Conservation (phyloP, 768 basidiomycete genomes). For the Leccinum aurantiacum region DNA sequence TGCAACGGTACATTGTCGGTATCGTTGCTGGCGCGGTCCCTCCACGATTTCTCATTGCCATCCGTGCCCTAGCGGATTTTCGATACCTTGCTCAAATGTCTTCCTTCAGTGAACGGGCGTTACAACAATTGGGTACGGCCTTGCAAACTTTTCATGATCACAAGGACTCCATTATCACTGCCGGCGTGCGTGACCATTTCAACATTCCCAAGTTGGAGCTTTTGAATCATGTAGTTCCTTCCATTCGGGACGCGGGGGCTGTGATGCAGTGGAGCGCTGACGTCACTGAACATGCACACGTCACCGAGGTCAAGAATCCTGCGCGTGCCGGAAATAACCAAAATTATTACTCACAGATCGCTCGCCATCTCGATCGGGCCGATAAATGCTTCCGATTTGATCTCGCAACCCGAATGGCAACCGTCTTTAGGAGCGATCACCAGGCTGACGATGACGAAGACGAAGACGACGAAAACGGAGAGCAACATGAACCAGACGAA, state of each 20-base stretch:
- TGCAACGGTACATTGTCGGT: neutral
- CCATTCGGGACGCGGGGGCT: neutral
- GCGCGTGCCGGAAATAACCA: neutral
- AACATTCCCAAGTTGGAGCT: neutral
- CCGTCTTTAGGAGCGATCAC: no score
- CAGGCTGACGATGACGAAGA: no score
- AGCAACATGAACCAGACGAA: no score
- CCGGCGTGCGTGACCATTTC: neutral
- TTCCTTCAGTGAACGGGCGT: neutral
- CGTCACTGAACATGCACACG: neutral
- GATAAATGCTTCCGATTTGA: no score
- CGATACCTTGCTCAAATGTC: neutral
- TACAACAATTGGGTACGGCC: neutral
- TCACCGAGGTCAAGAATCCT: neutral
- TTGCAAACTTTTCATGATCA: neutral
- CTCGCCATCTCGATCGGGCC: no score
- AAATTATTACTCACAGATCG: neutral
- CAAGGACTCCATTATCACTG: neutral
- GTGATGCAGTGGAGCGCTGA: neutral
- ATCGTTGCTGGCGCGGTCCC: neutral
- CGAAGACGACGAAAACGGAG: no score
- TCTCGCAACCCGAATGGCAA: neutral
- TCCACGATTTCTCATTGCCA: neutral
- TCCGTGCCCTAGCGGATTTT: neutral
- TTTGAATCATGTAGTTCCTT: neutral